These are phyloP conservation scores for Cajanus cajan DNA, from an alignment of 306 rosid species.

Conservation along the genomic window DNA sequence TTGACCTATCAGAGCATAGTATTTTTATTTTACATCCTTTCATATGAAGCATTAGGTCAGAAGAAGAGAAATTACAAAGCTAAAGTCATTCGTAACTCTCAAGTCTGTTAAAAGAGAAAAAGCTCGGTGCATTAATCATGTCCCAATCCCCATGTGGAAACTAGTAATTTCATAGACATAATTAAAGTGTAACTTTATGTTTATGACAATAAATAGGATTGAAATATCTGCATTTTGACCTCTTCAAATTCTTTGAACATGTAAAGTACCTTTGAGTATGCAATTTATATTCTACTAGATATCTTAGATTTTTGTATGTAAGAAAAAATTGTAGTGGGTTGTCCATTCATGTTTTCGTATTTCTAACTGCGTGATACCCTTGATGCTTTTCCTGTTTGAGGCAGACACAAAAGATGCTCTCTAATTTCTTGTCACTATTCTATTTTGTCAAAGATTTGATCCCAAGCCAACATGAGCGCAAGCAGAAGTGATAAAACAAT, in stretches of 20 bases:
- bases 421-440: constrained; percentile 20
- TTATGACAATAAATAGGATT: neutral
- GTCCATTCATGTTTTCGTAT: constrained; percentile 23
- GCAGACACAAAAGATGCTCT: constrained; percentile 23
- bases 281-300: neutral
- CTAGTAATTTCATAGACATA: neutral
- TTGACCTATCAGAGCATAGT: neutral
- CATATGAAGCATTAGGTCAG: neutral
- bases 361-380: constrained; percentile 2
- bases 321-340: constrained; percentile 24
- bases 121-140: neutral
- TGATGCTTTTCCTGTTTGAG: constrained; percentile 8
- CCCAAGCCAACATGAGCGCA: constrained; percentile 30
- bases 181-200: neutral
- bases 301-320: constrained; percentile 4
- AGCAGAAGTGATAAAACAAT: constrained; percentile 16
- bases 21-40: neutral
- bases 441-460: constrained; percentile 29
- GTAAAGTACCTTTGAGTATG: neutral
- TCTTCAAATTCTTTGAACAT: constrained; percentile 7
- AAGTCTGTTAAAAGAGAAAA: neutral
- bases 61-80: neutral
- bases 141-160: neutral
- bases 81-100: neutral
- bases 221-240: neutral